Conservation (phyloP, 129 eudicot genomes). For the Rutidosis leptorrhynchoides region DNA sequence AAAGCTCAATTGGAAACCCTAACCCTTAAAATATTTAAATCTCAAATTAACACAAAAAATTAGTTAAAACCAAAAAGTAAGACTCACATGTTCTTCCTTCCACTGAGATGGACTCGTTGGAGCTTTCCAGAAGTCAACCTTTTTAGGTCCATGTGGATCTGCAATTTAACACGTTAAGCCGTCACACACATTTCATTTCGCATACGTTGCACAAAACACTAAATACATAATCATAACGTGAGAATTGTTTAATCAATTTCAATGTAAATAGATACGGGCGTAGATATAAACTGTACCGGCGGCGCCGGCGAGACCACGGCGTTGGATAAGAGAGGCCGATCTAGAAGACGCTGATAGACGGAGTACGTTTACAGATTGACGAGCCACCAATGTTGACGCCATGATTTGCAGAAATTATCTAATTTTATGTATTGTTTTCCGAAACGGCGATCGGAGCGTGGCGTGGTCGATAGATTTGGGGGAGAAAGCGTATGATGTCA, state of each 20-base stretch:
- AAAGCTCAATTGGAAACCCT: conserved; percentile 25
- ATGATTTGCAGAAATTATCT: conserved; percentile 26
- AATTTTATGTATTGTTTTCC: not conserved
- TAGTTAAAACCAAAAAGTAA: too few relatives aligned
- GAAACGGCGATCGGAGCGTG: conserved; percentile 17
- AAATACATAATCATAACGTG: not conserved
- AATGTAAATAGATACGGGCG: not conserved
- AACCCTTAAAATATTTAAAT: not conserved
- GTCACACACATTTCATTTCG: conserved; percentile 1
- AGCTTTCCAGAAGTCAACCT: conserved; percentile 73
- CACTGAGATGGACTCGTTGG: conserved; percentile 84
- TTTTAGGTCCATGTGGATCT: conserved; percentile 87
- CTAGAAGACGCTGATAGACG: conserved; percentile 51
- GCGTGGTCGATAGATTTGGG: not conserved
- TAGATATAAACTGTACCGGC: conserved; percentile 48
- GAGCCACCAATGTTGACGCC: conserved; percentile 66
- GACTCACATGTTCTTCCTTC: conserved; percentile 94
- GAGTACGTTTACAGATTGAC: conserved; percentile 58
- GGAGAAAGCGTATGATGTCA: not conserved
- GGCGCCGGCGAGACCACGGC: conserved; percentile 84
- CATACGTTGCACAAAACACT: not conserved
- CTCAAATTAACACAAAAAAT: not conserved
- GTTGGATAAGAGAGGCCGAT: conserved; percentile 55
- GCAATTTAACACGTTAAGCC: conserved; percentile 23
- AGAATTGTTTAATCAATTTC: not conserved